These are phyloP conservation scores for Penicillium vulpinum DNA, from an alignment of 2,329 filamentous ascomycete species.

Conservation along the genomic window DNA sequence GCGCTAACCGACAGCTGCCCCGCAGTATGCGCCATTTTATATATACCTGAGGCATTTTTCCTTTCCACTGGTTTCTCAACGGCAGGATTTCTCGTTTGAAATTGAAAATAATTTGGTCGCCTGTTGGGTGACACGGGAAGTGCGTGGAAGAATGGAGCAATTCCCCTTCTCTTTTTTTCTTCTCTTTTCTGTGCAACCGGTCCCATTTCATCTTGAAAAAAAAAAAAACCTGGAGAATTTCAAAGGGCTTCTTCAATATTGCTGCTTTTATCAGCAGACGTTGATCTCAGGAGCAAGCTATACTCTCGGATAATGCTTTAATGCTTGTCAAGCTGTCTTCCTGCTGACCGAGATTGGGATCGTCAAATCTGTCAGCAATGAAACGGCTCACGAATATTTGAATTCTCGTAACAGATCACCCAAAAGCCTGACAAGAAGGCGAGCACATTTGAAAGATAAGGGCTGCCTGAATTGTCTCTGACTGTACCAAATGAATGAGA, in stretches of 20 bases:
- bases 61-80: slow-evolving; percentile 19
- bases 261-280: no score
- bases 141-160: no score
- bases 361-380: background rate
- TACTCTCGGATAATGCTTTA: background rate
- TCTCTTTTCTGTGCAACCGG: background rate
- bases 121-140: slow-evolving; percentile 1
- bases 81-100: background rate
- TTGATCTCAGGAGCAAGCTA: no score
- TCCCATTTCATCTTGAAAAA: background rate
- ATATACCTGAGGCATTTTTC: slow-evolving; percentile 28
- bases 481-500: no score
- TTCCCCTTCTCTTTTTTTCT: background rate
- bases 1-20: background rate
- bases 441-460: background rate
- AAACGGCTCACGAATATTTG: background rate
- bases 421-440: background rate
- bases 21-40: slow-evolving; percentile 27
- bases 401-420: background rate
- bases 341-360: no score
- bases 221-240: no score
- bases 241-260: no score
- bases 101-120: background rate
- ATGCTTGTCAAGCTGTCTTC: no score
- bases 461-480: background rate